Evolutionary conservation across 192 early-diverging fungal species (phyloP), one percentile per base, ranked within the genome.

Genomic region (Linnemannia hyalina): DNA sequence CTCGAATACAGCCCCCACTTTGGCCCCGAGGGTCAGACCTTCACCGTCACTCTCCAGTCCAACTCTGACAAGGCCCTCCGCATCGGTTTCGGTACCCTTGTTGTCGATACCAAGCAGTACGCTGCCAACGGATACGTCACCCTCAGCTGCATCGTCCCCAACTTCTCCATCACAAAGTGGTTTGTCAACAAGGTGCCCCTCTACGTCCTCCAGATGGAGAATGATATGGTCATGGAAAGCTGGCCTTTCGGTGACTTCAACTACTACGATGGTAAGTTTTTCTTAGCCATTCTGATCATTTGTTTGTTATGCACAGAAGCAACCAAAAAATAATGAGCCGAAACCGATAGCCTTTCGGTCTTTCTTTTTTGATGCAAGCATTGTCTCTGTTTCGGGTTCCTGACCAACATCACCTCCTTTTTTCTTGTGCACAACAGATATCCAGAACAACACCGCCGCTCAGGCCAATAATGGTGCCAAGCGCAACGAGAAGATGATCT

Each of bases 101-200:
- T 90, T 23, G 88, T 91, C 15, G 91, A 91, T 35, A 91, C 91
- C 2, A 90, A 89, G 47, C 91, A 89, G 44, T 85, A 89, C 57
- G 87, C 82, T 29, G 82, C 81, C 71, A 87, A 89, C 69, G 87
- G 87, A 65, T 83, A 87, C 36, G 85, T 86, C 20, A 88, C 91
- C 7, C 81, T 91, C 32, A 85, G 82, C 68, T 89, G 88, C 40
- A 78, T 81, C 29, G 82, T 90, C 3, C 91, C 91, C 20, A 80
- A 65, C 71, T 90, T 89, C 81, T 72, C 82, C 10, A 83, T 82
- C 69, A 90, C 89, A 46, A 76, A 80, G 36, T 89, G 88, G 69
- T 75, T 82, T n/a, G 63, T 80, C 26, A 78, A 47, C 54, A 84
- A 76, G 63, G 91, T 91, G 26, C 91, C 91, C 36, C 76, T 90